Conservation (phyloP, 148 eudicot genomes). For the Amaranthus palmeri region DNA sequence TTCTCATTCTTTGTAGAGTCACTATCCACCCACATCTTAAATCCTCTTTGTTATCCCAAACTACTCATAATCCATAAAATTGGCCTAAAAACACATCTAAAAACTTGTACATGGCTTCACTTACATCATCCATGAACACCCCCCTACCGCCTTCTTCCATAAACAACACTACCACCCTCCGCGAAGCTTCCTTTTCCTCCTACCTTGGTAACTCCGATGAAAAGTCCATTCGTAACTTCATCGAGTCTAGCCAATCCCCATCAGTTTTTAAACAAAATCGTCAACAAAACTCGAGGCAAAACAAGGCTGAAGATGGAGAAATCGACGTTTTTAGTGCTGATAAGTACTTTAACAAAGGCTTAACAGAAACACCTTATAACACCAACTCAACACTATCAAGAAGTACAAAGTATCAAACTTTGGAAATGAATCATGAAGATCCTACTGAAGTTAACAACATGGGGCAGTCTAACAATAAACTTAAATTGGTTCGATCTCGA, state of each 20-base stretch:
- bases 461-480: not conserved
- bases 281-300: constrained; percentile 14
- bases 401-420: constrained; percentile 6
- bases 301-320: constrained; percentile 42
- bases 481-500: constrained; percentile 20
- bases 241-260: constrained; percentile 20
- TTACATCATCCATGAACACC: constrained; percentile 22
- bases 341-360: constrained; percentile 51
- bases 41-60: constrained; percentile 10
- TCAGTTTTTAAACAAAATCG: not conserved
- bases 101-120: constrained; percentile 28
- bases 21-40: constrained; percentile 10
- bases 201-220: constrained; percentile 48
- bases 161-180: constrained; percentile 24
- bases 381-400: constrained; percentile 13
- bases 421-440: not conserved
- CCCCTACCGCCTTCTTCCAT: constrained; percentile 24
- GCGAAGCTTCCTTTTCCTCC: constrained; percentile 49
- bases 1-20: constrained; percentile 18
- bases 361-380: constrained; percentile 14
- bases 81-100: not conserved
- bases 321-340: constrained; percentile 68
- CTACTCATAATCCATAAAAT: not conserved
- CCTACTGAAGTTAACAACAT: not conserved
- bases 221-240: constrained; percentile 26